Evolutionary conservation across 2,329 filamentous ascomycete genomes (phyloP), one percentile per base, ranked within the genome.

Genomic region (Colletotrichum chrysophilum): DNA sequence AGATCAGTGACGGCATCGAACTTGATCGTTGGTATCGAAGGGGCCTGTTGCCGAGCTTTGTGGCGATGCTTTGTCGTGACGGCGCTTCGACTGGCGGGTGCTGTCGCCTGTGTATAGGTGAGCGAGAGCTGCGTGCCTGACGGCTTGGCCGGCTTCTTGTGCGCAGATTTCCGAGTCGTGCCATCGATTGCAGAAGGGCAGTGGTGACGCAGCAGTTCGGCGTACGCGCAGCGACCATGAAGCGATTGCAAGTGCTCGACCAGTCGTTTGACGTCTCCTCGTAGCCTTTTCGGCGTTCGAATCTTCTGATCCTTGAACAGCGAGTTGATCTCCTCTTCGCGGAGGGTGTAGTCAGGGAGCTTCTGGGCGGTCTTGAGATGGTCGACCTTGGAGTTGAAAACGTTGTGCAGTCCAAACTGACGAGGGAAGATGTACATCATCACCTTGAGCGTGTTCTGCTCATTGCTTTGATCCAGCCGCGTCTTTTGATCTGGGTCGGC

Each of bases 381-480:
- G 81, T 97, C 90, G 18, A 94, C 89, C 5, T 87, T 85, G 7
- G 93, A 94, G 0, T 93, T 95, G 82, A 98, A 98, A n/a, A 94
- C 95, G 83, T 98, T 99, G 81, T 98, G 95, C 5, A 99, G 87
- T 16, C 92, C 91, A 81, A 98, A 98, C 80, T 98, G 96, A 13
- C 93, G 90, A 36, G 97, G 97, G 79, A 99, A 99, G 2, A 99
- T 93, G 83, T 98, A 96, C 88, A 96, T 97, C 90, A 98, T 91
- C 24, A 98, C 85, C 79, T 94, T 94, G 13, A 92, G 81, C 0
- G 92, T 94, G 77, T 93, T 90, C 14, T 84, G 81, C 2, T 87
- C 80, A 79, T 90, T 86, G 13, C 60, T 68, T 60, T 66, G 36
- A 14, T 26, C 48, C 71, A 13, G 36, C 21, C 64, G 34, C 4